Percentiles rank a stretch among this genome's conserved stretches.
Conservation (phyloP, 2,329 filamentous ascomycete species). For the Ceratocystis eucalypticola region DNA sequence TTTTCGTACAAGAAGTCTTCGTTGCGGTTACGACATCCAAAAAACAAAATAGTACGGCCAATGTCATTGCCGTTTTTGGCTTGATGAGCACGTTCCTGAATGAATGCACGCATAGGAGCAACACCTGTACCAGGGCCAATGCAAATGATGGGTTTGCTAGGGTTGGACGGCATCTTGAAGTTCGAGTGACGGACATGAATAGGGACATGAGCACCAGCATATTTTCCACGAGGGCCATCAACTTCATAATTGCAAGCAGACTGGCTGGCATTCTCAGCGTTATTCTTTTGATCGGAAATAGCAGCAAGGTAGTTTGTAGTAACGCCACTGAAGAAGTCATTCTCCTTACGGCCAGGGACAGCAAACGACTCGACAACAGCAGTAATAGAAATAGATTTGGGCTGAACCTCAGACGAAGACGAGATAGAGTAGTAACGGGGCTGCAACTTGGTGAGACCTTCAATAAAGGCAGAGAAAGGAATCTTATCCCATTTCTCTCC, state of each 20-base stretch:
- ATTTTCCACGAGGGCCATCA: slow-evolving; percentile 85
- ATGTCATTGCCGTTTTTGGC: slow-evolving; percentile 68
- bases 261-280: slow-evolving; percentile 65
- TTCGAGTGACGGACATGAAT: slow-evolving; percentile 96
- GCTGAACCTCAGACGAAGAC: slow-evolving; percentile 85
- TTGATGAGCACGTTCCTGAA: slow-evolving; percentile 82
- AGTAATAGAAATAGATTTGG: slow-evolving; percentile 88
- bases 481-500: slow-evolving; percentile 68
- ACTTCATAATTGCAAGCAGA: slow-evolving; percentile 80
- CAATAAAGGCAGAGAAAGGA: slow-evolving; percentile 89
- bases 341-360: slow-evolving; percentile 55
- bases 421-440: slow-evolving; percentile 99
- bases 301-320: slow-evolving; percentile 94
- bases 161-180: slow-evolving; percentile 96
- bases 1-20: slow-evolving; percentile 88
- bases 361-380: slow-evolving; percentile 79
- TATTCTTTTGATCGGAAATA: slow-evolving; percentile 92
- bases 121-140: slow-evolving; percentile 93
- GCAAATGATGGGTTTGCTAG: slow-evolving; percentile 87
- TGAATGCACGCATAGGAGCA: slow-evolving; percentile 86
- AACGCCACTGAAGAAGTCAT: slow-evolving; percentile 76
- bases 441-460: slow-evolving; percentile 87
- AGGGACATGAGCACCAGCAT: slow-evolving; percentile 86
- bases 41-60: slow-evolving; percentile 82
- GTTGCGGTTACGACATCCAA: slow-evolving; percentile 73